A percentile compares a stretch with the other conserved stretches of the same genome.
These are phyloP conservation scores for Trypanosoma scelopori DNA, from an alignment of 208 protist species.

Conservation along the genomic window DNA sequence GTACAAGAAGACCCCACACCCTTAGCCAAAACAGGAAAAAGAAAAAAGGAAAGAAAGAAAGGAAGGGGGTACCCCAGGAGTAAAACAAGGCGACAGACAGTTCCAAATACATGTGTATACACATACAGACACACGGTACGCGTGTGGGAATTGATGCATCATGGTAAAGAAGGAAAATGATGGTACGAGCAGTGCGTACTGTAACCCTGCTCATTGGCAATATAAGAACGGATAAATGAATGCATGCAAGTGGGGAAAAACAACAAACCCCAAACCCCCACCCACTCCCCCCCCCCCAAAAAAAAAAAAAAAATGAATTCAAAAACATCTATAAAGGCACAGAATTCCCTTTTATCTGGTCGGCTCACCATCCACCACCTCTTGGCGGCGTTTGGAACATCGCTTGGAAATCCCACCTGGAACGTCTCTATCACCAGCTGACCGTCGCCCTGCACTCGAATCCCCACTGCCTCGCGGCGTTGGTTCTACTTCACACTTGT, in stretches of 20 bases:
- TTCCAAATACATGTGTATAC: too few relatives aligned
- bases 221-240: conserved; percentile 4
- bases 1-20: neutral
- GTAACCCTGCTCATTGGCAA: too few relatives aligned
- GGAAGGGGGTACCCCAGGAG: too few relatives aligned
- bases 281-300: too few relatives aligned
- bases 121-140: too few relatives aligned
- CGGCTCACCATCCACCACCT: neutral
- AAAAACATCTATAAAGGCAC: neutral
- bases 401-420: neutral
- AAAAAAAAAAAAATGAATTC: conserved; percentile 11
- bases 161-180: too few relatives aligned
- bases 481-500: conserved; percentile 20
- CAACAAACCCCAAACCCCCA: too few relatives aligned
- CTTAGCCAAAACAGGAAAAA: conserved; percentile 2
- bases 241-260: too few relatives aligned
- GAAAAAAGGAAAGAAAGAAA: conserved; percentile 5
- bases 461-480: conserved; percentile 7
- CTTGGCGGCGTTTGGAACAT: neutral
- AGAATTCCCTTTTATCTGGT: neutral
- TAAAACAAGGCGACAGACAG: too few relatives aligned
- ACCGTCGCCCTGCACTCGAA: conserved; percentile 8
- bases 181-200: too few relatives aligned
- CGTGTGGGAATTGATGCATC: too few relatives aligned
- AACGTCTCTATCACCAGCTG: neutral